These are phyloP conservation scores for Huntiella decipiens DNA, from an alignment of 2,329 filamentous ascomycete species.

Conservation along the genomic window DNA sequence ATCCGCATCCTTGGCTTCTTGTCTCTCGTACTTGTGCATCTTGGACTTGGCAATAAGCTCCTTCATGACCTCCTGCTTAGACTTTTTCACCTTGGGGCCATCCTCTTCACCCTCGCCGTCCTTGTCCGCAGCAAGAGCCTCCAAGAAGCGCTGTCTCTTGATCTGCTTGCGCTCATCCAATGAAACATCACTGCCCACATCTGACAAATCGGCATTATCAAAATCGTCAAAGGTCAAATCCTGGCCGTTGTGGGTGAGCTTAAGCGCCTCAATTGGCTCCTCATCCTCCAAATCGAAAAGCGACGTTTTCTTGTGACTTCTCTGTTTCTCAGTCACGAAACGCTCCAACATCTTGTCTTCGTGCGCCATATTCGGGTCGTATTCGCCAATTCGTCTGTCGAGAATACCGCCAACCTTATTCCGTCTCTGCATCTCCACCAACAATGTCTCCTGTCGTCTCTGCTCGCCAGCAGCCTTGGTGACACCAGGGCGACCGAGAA, in stretches of 20 bases:
- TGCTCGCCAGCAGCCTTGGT: slow-evolving; percentile 78
- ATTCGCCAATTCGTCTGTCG: slow-evolving; percentile 88
- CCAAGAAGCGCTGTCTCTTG: slow-evolving; percentile 34
- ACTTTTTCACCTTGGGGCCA: slow-evolving; percentile 71
- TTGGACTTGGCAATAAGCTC: slow-evolving; percentile 97
- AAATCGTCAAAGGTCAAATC: slow-evolving; percentile 66
- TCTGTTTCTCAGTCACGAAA: slow-evolving; percentile 75
- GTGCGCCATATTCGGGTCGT: slow-evolving; percentile 80
- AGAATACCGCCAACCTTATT: slow-evolving; percentile 86
- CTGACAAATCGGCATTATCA: slow-evolving; percentile 51
- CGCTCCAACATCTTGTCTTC: slow-evolving; percentile 84
- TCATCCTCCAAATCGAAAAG: slow-evolving; percentile 85
- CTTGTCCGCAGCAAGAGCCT: slow-evolving; percentile 25
- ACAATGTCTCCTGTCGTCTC: slow-evolving; percentile 58
- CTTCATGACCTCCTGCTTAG: slow-evolving; percentile 93
- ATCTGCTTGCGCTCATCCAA: slow-evolving; percentile 34
- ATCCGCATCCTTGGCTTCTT: slow-evolving; percentile 82
- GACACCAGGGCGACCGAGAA: slow-evolving; percentile 59
- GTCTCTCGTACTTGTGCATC: slow-evolving; percentile 80
- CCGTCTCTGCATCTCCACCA: slow-evolving; percentile 75
- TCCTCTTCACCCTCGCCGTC: slow-evolving; percentile 31
- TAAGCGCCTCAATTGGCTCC: slow-evolving; percentile 42
- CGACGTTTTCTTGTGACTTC: slow-evolving; percentile 53
- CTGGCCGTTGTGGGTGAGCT: slow-evolving; percentile 58
- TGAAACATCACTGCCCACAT: slow-evolving; percentile 37